Percentiles rank a stretch among this genome's conserved stretches.
These are phyloP conservation scores for Torrubiellomyces zombiae DNA, from an alignment of 2,329 filamentous ascomycete species.

Conservation along the genomic window DNA sequence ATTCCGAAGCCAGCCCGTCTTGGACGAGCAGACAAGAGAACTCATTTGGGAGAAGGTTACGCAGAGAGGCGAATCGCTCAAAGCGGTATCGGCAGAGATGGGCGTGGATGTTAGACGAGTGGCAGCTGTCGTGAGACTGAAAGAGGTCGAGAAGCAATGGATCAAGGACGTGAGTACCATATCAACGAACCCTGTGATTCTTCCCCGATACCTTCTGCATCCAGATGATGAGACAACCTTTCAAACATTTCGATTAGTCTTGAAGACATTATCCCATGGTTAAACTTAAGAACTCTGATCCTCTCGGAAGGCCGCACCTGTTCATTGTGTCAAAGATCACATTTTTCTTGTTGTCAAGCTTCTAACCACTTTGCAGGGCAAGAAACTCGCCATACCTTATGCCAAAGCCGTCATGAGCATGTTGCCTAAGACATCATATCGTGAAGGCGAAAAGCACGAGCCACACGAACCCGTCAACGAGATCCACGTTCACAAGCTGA, in stretches of 20 bases:
- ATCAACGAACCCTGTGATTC: no score
- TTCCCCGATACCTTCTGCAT: constrained; percentile 3
- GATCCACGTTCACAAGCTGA: constrained; percentile 42
- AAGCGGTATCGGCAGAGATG: constrained; percentile 60
- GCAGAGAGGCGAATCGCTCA: constrained; percentile 48
- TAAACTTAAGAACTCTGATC: no score
- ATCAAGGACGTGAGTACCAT: constrained; percentile 47
- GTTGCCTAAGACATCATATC: constrained; percentile 55
- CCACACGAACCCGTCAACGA: constrained; percentile 48
- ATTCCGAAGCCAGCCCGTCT: constrained; percentile 55
- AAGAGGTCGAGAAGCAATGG: constrained; percentile 74
- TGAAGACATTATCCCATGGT: constrained; percentile 85
- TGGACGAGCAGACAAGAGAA: constrained; percentile 57
- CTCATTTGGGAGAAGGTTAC: constrained; percentile 57
- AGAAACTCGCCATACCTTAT: constrained; percentile 62
- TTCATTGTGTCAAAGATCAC: no score
- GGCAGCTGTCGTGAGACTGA: constrained; percentile 70
- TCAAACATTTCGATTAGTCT: constrained; percentile 95
- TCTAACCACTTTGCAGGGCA: no score
- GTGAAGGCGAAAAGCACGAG: constrained; percentile 26
- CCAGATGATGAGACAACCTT: constrained; percentile 41
- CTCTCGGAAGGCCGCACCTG: no score
- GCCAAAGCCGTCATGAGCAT: constrained; percentile 59
- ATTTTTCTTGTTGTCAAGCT: constrained; percentile 8
- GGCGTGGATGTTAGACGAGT: constrained; percentile 71